phyloP scores from a whole-genome alignment of 148 eudicot genomes.

The Drosera capensis region DNA sequence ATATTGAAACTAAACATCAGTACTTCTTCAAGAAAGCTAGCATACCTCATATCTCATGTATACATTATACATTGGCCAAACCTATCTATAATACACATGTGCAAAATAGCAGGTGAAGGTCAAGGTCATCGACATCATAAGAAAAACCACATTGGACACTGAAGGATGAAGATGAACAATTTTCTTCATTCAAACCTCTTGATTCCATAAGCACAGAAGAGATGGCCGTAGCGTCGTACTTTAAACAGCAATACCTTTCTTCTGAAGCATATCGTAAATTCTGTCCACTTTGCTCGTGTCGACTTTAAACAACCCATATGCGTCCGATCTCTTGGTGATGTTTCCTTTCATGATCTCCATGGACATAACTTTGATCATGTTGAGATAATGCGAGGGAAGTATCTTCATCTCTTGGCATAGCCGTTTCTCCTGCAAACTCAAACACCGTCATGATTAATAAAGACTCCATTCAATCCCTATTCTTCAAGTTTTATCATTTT shows the following conservation, averaged over 20 bases:
- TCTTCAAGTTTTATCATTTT: background rate
- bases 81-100: too few species aligned
- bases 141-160: too few species aligned
- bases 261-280: slow-evolving; percentile 76
- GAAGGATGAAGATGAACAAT: too few species aligned
- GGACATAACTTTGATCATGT: slow-evolving; percentile 56
- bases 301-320: slow-evolving; percentile 50
- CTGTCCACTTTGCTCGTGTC: slow-evolving; percentile 75
- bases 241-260: slow-evolving; percentile 65
- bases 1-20: too few species aligned
- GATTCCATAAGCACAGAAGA: background rate
- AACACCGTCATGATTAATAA: too few species aligned
- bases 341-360: slow-evolving; percentile 55
- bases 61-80: too few species aligned
- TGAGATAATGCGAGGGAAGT: slow-evolving; percentile 83
- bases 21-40: too few species aligned
- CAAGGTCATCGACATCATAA: too few species aligned
- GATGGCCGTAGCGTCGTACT: slow-evolving; percentile 12
- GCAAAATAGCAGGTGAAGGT: too few species aligned
- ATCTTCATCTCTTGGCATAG: slow-evolving; percentile 71
- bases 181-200: too few species aligned
- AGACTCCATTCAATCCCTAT: background rate
- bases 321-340: slow-evolving; percentile 55
- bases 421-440: slow-evolving; percentile 75
- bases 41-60: too few species aligned